Base-by-base conservation (phyloP, 805 yeast species). In the Saccharomycopsis fodiens region DNA sequence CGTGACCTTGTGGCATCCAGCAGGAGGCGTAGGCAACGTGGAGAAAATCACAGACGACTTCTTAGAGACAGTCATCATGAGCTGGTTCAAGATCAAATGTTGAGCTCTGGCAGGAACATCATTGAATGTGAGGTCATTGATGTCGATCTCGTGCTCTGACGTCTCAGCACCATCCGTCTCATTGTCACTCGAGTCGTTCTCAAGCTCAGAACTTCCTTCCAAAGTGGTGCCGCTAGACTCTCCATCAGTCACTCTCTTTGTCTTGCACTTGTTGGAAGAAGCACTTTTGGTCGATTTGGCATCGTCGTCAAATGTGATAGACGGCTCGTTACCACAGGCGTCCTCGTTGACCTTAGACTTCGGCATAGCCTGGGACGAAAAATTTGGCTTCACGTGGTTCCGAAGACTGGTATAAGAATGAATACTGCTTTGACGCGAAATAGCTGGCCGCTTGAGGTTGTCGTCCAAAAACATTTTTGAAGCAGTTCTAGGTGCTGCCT, bases 61-160 rank as follows among this genome's bases (percentile, higher is more conserved):
- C 4, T 67, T 63, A 0, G 96, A 86, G 21, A 75, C 62, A 19
- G 67, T 67, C 39, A 65, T 65, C 96, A 91, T 89, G 50, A 91
- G 67, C 54, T 87, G 95, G 60, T 91, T 91, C 54, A 93, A 66
- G 41, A 93, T 82, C 42, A 91, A 61, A 59, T 89, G 95, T 61
- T 91, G 98, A 0, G 94, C 93, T 54, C 78, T 77, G 6, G 95
- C 93, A 0, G 97, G 95, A n/a, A 91, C 63, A 51, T 85, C 93
- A 59, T 87, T 84, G 63, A 89, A 89, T 1, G 84, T 73, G 17
- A 70, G 56, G 34, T 60, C 59, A 54, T 62, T 60, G 54, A 70
- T 58, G 39, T 66, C 67, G 6, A 25, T 10, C 10, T 25, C 29
- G 16, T 55, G 25, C 20, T n/a, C 42, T 37, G 13, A 16, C 7